Percentiles rank a stretch among this genome's conserved stretches.
These are phyloP conservation scores for Aspergillus wentii DNA, from an alignment of 495 filamentous ascomycete species.

Conservation along the genomic window DNA sequence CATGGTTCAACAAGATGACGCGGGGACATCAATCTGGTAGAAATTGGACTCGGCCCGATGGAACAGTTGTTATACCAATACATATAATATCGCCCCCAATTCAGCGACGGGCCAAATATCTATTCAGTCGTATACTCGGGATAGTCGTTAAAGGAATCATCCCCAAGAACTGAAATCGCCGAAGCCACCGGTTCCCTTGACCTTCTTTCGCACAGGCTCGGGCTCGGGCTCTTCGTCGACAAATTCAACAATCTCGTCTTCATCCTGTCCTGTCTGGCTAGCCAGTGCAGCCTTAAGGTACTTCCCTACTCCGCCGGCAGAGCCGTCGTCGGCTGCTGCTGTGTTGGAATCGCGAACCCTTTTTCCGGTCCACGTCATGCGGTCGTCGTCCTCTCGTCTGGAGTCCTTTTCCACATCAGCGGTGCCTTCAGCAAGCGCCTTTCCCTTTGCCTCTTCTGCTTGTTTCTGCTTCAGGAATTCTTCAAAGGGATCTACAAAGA, in stretches of 20 bases:
- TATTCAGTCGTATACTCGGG: too few species aligned
- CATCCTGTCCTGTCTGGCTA: conserved; percentile 31
- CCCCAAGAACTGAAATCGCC: conserved; percentile 70
- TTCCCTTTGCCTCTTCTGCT: conserved; percentile 42
- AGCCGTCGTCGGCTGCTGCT: conserved; percentile 36
- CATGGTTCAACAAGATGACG: too few species aligned
- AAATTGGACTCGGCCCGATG: too few species aligned
- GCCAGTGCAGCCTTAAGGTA: conserved; percentile 62
- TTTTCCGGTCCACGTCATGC: conserved; percentile 90
- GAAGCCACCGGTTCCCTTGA: conserved; percentile 72
- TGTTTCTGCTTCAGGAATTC: conserved; percentile 65
- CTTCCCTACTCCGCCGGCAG: conserved; percentile 62
- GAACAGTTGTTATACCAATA: too few species aligned
- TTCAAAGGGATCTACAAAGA: conserved; percentile 94
- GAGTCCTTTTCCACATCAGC: conserved; percentile 31
- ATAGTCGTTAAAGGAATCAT: too few species aligned
- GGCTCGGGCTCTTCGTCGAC: conserved; percentile 54
- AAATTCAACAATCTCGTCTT: conserved; percentile 55
- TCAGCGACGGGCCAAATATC: too few species aligned
- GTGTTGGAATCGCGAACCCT: conserved; percentile 56
- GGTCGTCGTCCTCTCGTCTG: conserved; percentile 78
- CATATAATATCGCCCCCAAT: too few species aligned
- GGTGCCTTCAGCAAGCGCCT: conserved; percentile 26
- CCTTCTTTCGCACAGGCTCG: conserved; percentile 75
- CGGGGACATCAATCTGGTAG: too few species aligned